Percentiles rank a stretch among this genome's conserved stretches.
These are phyloP conservation scores for Fusarium mundagurra DNA, from an alignment of 2,329 filamentous ascomycete species.

Conservation along the genomic window DNA sequence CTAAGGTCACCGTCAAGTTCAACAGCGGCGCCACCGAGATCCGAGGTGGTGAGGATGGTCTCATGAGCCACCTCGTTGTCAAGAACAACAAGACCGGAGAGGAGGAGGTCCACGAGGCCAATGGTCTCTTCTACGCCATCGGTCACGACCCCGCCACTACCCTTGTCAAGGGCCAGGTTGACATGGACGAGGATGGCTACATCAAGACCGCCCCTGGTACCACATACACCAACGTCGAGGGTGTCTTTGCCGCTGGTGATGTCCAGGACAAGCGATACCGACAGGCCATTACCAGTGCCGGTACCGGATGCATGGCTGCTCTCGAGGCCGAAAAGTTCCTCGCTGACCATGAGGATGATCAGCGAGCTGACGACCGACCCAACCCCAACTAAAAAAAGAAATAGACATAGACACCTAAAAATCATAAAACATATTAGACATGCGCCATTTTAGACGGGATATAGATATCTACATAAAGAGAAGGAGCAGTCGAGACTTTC, in stretches of 20 bases:
- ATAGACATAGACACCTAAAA: slow-evolving; percentile 18
- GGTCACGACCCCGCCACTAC: slow-evolving; percentile 93
- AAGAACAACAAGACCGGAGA: slow-evolving; percentile 80
- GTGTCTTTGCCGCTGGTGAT: slow-evolving; percentile 96
- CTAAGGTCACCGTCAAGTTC: slow-evolving; percentile 91
- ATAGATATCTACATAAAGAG: slow-evolving; percentile 33
- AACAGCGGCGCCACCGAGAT: slow-evolving; percentile 85
- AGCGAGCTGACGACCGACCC: slow-evolving; percentile 22
- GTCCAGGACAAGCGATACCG: slow-evolving; percentile 99
- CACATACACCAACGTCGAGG: slow-evolving; percentile 85
- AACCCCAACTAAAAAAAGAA: slow-evolving; percentile 20
- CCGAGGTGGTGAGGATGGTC: slow-evolving; percentile 81
- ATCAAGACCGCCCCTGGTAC: slow-evolving; percentile 89
- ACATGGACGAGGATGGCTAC: slow-evolving; percentile 91
- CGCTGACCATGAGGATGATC: slow-evolving; percentile 70
- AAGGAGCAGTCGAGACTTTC: slow-evolving; percentile 23
- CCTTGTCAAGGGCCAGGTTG: slow-evolving; percentile 90
- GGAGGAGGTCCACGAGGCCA: slow-evolving; percentile 86
- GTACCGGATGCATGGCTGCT: slow-evolving; percentile 93
- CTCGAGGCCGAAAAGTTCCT: slow-evolving; percentile 96
- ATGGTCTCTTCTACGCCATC: slow-evolving; percentile 95
- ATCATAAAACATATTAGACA: slow-evolving; percentile 35
- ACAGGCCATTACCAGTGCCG: slow-evolving; percentile 97
- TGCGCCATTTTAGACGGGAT: slow-evolving; percentile 31
- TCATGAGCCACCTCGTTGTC: slow-evolving; percentile 90